Evolutionary conservation across 1,284 basidiomycete species (phyloP).

Genomic region (Ceratobasidium sp.): DNA sequence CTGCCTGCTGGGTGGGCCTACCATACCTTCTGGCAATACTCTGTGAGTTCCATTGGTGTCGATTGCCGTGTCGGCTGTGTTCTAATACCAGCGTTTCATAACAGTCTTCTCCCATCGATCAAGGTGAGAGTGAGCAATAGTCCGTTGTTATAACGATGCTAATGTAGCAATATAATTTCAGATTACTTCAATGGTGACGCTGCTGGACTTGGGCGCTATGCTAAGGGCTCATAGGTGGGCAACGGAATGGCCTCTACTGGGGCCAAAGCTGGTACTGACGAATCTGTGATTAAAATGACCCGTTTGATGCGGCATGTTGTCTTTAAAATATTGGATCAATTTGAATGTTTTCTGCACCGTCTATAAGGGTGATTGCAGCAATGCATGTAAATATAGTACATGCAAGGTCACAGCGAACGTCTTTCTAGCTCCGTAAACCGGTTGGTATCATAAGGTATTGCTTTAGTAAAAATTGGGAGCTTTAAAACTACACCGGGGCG

Average conservation of each 20-base stretch:
- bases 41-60: constrained; percentile 60
- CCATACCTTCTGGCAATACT: constrained; percentile 73
- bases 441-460: too few species aligned
- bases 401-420: too few species aligned
- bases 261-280: background rate
- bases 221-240: constrained; percentile 36
- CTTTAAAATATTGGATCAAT: background rate
- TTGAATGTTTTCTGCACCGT: too few species aligned
- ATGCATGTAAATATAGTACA: too few species aligned
- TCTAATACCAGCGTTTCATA: background rate
- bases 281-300: background rate
- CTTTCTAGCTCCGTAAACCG: too few species aligned
- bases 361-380: too few species aligned
- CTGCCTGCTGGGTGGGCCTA: constrained; percentile 68
- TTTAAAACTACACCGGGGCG: too few species aligned
- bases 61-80: constrained; percentile 59
- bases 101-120: constrained; percentile 55
- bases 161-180: background rate
- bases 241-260: background rate
- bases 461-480: too few species aligned
- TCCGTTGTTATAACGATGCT: constrained; percentile 6
- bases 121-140: constrained; percentile 61
- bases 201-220: constrained; percentile 45
- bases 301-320: background rate
- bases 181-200: constrained; percentile 47